phyloP scores from a whole-genome alignment of 2,329 filamentous ascomycete genomes.

The Rachicladosporium sp. region DNA sequence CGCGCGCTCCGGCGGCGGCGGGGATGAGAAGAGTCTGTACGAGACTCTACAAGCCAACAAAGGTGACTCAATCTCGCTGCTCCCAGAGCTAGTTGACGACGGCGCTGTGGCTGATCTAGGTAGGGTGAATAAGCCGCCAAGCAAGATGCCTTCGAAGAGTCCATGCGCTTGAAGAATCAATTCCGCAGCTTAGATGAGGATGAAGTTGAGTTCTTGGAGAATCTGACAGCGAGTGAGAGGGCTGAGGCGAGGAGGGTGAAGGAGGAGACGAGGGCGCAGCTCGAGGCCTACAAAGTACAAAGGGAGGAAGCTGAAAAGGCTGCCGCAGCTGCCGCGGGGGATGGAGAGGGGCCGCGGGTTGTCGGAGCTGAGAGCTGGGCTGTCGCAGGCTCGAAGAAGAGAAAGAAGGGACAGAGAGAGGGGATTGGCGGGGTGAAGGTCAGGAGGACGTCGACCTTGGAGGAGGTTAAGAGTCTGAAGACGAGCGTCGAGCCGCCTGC shows the following conservation, averaged over 20 bases:
- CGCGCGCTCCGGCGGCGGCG: slow-evolving; percentile 35
- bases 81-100: not conserved
- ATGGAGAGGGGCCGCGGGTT: slow-evolving; percentile 33
- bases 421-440: slow-evolving; percentile 33
- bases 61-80: slow-evolving; percentile 36
- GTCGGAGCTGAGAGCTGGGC: slow-evolving; percentile 31
- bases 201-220: slow-evolving; percentile 61
- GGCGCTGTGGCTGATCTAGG: no score
- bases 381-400: slow-evolving; percentile 19
- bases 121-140: slow-evolving; percentile 48
- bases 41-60: slow-evolving; percentile 74
- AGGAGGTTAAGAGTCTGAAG: slow-evolving; percentile 4
- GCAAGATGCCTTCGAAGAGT: slow-evolving; percentile 69
- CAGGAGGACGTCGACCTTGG: slow-evolving; percentile 25
- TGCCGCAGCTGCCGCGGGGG: not conserved
- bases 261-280: slow-evolving; percentile 46
- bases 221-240: slow-evolving; percentile 44
- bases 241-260: slow-evolving; percentile 44
- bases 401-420: slow-evolving; percentile 23
- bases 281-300: slow-evolving; percentile 46
- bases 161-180: slow-evolving; percentile 59
- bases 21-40: slow-evolving; percentile 45
- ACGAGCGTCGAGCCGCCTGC: no score
- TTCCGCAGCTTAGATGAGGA: slow-evolving; percentile 68
- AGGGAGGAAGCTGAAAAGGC: slow-evolving; percentile 47